Evolutionary conservation across 2,329 filamentous ascomycete genomes (phyloP), one percentile per base, ranked within the genome.

Genomic region (Epicoccum sorghinum): DNA sequence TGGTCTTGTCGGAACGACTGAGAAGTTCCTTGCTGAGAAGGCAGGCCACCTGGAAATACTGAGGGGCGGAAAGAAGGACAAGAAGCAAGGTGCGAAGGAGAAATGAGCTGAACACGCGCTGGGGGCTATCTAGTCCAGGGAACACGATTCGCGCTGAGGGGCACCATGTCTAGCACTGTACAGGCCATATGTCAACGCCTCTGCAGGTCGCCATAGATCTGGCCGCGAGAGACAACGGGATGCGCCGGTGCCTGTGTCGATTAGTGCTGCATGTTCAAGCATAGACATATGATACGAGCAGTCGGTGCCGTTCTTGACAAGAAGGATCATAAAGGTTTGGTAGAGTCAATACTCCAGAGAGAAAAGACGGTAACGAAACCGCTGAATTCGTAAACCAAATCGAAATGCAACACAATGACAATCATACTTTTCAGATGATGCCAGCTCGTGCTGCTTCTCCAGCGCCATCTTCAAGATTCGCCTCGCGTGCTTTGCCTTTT

Each of bases 21-120:
- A 91, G 68, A 82, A 83, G 57, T 82, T 80, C 58, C 78, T 90
- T 8, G 88, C 87, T 10, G 78, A 85, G 57, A 84, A 84, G 66
- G 88, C 87, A 4, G 88, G 88, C 12, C 88, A 91, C 79, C 67
- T 90, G 67, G 88, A 91, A 72, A 68, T 90, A 66, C 71, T 90
- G 66, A 80, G 80, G 52, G 86, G 86, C 2, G 87, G 86, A 10
- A 89, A 88, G 81, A 87, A 83, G 74, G 76, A 78, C 37, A 70
- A 65, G 60, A 66, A 64, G 43, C 62, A 62, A 25, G 60, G 57
- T 24, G 59, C 59, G 39, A 63, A 58, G 48, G 35, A 38, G 23
- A 55, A 50, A 46, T 41, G 47, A 59, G 22, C 33, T 14, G 27
- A 13, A 18, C 7, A 22, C 7, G 9, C 24, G 12, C 25, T 9